Conservation (phyloP, 2,329 filamentous ascomycete species). For the Phaeomoniella chlamydospora region DNA sequence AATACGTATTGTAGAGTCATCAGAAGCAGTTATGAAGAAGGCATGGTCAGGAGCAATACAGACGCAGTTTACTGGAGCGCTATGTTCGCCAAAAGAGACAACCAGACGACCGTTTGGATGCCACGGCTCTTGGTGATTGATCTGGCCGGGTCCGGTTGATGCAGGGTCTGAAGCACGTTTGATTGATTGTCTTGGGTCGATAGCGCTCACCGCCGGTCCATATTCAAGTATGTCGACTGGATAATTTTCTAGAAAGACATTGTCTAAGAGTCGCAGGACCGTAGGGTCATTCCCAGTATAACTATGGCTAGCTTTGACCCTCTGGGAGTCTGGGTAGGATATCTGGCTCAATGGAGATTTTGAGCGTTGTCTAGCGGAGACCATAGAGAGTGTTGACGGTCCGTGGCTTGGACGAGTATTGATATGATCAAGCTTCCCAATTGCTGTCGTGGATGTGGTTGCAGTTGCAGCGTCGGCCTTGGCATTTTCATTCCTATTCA, state of each 20-base stretch:
- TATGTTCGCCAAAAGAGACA: conserved; percentile 80
- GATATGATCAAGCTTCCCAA: conserved; percentile 44
- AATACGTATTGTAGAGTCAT: conserved; percentile 79
- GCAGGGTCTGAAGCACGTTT: conserved; percentile 38
- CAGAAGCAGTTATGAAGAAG: conserved; percentile 88
- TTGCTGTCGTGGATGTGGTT: conserved; percentile 48
- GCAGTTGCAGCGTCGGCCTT: conserved; percentile 53
- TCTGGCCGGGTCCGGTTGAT: conserved; percentile 11
- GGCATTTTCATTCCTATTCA: conserved; percentile 40
- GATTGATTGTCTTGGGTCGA: conserved; percentile 39
- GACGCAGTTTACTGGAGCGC: conserved; percentile 66
- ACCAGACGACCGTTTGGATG: conserved; percentile 71
- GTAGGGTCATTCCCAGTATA: conserved; percentile 65
- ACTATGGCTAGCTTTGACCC: conserved; percentile 56
- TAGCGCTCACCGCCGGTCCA: conserved; percentile 64
- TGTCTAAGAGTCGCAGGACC: conserved; percentile 55
- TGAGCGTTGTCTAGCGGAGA: conserved; percentile 16
- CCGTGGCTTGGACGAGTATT: conserved; percentile 11
- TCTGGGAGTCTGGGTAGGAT: conserved; percentile 17
- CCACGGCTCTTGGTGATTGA: conserved; percentile 47
- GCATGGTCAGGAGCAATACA: conserved; percentile 75
- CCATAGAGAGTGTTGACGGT: conserved; percentile 21
- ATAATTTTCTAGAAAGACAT: conserved; percentile 60
- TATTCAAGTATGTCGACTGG: conserved; percentile 48
- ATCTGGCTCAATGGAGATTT: conserved; percentile 8